Conservation (phyloP, 2,329 filamentous ascomycete species). For the Exophiala lecanii-corni region DNA sequence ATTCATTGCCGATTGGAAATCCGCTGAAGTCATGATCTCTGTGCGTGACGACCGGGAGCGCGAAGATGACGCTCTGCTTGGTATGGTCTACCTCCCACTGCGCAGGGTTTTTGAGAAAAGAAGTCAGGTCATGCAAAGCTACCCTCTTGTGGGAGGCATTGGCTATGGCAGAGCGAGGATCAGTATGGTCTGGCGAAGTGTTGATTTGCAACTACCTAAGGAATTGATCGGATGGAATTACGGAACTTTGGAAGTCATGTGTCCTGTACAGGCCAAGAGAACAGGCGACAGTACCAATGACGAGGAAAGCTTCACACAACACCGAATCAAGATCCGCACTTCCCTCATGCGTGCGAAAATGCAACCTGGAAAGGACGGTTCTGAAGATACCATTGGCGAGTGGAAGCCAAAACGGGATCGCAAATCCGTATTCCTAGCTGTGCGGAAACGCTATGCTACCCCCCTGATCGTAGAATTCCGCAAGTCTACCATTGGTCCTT, state of each 20-base stretch:
- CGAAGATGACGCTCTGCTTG: conserved; percentile 65
- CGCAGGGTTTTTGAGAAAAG: conserved; percentile 57
- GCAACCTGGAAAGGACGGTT: conserved; percentile 61
- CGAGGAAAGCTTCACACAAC: conserved; percentile 45
- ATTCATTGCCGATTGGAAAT: conserved; percentile 64
- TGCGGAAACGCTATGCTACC: conserved; percentile 30
- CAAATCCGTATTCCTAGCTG: conserved; percentile 27
- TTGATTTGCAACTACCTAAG: conserved; percentile 57
- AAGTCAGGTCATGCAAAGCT: conserved; percentile 62
- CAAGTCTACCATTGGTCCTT: conserved; percentile 26
- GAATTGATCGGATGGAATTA: conserved; percentile 65
- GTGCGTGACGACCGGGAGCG: conserved; percentile 65
- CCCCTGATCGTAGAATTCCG: conserved; percentile 30
- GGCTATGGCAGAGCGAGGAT: conserved; percentile 65
- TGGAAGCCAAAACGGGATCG: conserved; percentile 25
- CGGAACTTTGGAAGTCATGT: conserved; percentile 63
- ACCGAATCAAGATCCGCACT: conserved; percentile 58
- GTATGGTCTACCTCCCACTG: conserved; percentile 65
- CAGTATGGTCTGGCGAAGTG: conserved; percentile 68
- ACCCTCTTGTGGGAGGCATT: conserved; percentile 66
- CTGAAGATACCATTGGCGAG: conserved; percentile 45
- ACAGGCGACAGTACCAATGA: conserved; percentile 43
- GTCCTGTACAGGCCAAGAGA: conserved; percentile 43
- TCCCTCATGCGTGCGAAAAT: conserved; percentile 59
- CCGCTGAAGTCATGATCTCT: conserved; percentile 62